Percentiles rank a stretch among this genome's conserved stretches.
These are phyloP conservation scores for Penicillium oxalicum DNA, from an alignment of 2,329 filamentous ascomycete species.

Conservation along the genomic window DNA sequence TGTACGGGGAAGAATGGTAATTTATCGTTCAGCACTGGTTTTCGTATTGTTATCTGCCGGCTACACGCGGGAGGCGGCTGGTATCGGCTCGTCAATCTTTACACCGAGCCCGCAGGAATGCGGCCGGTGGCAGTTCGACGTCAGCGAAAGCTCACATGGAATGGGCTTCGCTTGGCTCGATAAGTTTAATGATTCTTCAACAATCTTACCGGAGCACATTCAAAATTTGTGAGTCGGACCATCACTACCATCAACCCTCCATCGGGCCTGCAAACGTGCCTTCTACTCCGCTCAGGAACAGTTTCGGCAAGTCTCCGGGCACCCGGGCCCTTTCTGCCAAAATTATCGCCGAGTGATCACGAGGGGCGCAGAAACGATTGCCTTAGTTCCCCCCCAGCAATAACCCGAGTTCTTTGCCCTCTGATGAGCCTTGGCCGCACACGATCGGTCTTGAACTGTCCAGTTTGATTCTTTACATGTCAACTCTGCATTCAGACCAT, in stretches of 20 bases:
- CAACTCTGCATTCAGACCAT: slow-evolving; percentile 26
- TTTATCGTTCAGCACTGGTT: slow-evolving; percentile 4
- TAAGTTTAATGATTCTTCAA: no score
- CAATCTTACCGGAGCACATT: no score
- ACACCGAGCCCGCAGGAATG: slow-evolving; percentile 8
- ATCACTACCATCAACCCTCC: background rate
- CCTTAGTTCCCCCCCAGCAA: slow-evolving; percentile 16
- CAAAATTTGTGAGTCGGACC: background rate
- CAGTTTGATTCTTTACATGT: slow-evolving; percentile 17
- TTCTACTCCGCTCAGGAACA: background rate
- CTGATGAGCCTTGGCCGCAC: slow-evolving; percentile 15
- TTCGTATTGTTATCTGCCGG: slow-evolving; percentile 13
- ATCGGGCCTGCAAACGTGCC: no score
- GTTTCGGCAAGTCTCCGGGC: slow-evolving; percentile 23
- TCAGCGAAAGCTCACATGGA: slow-evolving; percentile 6
- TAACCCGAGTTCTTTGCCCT: slow-evolving; percentile 5
- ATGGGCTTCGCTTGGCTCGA: no score
- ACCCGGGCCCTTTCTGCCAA: slow-evolving; percentile 21
- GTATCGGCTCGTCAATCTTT: slow-evolving; percentile 33
- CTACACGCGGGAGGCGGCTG: slow-evolving; percentile 15
- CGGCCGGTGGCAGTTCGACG: slow-evolving; percentile 12
- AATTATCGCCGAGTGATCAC: slow-evolving; percentile 23
- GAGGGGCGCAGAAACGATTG: slow-evolving; percentile 12
- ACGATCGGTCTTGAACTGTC: slow-evolving; percentile 4
- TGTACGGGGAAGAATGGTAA: no score